These are phyloP conservation scores for Boletus mariae DNA, from an alignment of 1,284 basidiomycete genomes.

Conservation along the genomic window DNA sequence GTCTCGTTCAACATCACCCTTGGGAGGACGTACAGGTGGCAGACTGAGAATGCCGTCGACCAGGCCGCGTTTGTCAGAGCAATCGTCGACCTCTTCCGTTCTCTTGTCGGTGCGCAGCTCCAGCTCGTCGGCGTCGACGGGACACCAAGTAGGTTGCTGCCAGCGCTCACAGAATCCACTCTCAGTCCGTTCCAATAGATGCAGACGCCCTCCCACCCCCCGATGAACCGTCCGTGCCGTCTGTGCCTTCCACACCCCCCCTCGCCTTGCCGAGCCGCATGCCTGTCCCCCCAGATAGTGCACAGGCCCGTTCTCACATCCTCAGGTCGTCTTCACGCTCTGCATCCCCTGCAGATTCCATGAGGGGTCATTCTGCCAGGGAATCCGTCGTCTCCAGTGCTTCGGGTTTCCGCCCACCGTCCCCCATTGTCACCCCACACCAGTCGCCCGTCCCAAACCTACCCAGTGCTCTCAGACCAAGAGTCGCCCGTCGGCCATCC, in stretches of 20 bases:
- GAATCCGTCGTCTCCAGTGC: conserved; percentile 21
- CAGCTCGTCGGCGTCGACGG: conserved; percentile 56
- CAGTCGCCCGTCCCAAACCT: conserved; percentile 17
- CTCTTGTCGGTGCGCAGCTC: conserved; percentile 50
- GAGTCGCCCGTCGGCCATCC: conserved; percentile 37
- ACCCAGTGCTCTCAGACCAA: conserved; percentile 36
- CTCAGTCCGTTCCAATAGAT: neutral
- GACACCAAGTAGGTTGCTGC: conserved; percentile 3
- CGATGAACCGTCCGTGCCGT: conserved; percentile 7
- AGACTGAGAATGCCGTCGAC: conserved; percentile 71
- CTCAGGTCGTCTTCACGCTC: conserved; percentile 31
- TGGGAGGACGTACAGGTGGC: conserved; percentile 84
- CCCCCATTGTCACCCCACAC: conserved; percentile 23
- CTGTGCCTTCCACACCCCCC: conserved; percentile 6
- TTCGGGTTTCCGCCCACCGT: conserved; percentile 22
- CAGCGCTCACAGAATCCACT: neutral
- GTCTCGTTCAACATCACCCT: conserved; percentile 76
- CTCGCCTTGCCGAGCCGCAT: conserved; percentile 8
- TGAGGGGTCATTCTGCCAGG: conserved; percentile 20
- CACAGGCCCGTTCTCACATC: conserved; percentile 12
- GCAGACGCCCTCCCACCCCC: conserved; percentile 2
- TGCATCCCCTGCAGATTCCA: conserved; percentile 36
- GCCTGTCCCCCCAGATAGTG: conserved; percentile 10
- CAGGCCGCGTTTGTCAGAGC: conserved; percentile 71
- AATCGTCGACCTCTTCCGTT: conserved; percentile 66